Conservation (phyloP, 371 early-diverging fungal species). For the Dipsacomyces acuminosporus region DNA sequence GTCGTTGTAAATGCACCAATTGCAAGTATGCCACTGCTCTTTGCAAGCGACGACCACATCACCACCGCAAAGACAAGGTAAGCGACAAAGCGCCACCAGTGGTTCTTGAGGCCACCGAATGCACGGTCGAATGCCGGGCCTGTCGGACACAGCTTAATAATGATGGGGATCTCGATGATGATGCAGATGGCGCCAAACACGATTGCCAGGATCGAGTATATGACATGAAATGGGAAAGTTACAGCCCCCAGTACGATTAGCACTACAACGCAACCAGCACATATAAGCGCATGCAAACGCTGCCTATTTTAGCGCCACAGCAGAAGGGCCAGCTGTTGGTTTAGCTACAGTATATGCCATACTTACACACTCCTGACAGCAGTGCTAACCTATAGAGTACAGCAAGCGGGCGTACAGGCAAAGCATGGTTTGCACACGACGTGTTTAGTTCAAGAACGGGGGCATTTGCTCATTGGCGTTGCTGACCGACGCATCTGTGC, state of each 20-base stretch:
- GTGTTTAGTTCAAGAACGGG: too few species aligned
- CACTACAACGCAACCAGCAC: slow-evolving; percentile 2
- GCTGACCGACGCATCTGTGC: too few species aligned
- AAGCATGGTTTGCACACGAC: too few species aligned
- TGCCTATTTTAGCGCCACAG: too few species aligned
- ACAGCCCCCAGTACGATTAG: slow-evolving; percentile 43
- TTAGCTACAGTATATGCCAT: too few species aligned
- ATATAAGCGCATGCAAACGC: too few species aligned
- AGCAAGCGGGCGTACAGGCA: too few species aligned
- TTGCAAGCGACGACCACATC: slow-evolving; percentile 46
- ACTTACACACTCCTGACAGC: slow-evolving; percentile 32
- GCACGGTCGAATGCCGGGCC: slow-evolving; percentile 33
- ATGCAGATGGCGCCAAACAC: slow-evolving; percentile 43
- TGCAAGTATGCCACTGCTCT: slow-evolving; percentile 33
- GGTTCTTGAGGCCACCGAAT: slow-evolving; percentile 38
- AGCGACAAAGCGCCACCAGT: slow-evolving; percentile 41
- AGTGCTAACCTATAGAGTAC: slow-evolving; percentile 20
- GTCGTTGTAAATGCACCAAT: slow-evolving; percentile 40
- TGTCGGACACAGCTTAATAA: slow-evolving; percentile 40
- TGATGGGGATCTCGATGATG: slow-evolving; percentile 34
- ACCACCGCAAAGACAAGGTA: slow-evolving; percentile 43
- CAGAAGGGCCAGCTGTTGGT: too few species aligned
- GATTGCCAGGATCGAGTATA: slow-evolving; percentile 44
- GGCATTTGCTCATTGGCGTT: too few species aligned
- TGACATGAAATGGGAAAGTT: slow-evolving; percentile 30